Evolutionary conservation across 116 monocot genomes (phyloP).

Genomic region (Thalassia testudinum): DNA sequence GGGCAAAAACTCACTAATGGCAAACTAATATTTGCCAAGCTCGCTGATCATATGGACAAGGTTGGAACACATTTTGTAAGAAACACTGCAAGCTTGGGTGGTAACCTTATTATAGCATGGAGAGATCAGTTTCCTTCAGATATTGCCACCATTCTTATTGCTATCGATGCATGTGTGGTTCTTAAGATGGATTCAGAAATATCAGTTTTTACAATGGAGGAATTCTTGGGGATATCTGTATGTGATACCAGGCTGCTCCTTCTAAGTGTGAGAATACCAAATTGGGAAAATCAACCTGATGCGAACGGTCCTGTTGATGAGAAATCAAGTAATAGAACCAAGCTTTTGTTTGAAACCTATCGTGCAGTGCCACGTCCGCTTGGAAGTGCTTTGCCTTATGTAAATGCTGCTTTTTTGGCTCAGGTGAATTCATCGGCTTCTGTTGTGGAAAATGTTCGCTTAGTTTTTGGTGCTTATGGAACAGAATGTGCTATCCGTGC

Average conservation of each 20-base stretch:
- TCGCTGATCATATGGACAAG: slow-evolving; percentile 69
- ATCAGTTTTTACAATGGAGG: slow-evolving; percentile 27
- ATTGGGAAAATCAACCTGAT: slow-evolving; percentile 8
- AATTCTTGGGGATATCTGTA: slow-evolving; percentile 39
- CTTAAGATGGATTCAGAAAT: slow-evolving; percentile 24
- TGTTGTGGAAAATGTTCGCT: slow-evolving; percentile 20
- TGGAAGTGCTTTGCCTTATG: slow-evolving; percentile 74
- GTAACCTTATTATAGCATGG: slow-evolving; percentile 81
- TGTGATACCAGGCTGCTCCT: slow-evolving; percentile 31
- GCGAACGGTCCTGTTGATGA: background rate
- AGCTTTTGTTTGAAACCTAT: slow-evolving; percentile 57
- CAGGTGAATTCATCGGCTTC: slow-evolving; percentile 12
- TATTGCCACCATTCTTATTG: slow-evolving; percentile 72
- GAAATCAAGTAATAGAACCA: background rate
- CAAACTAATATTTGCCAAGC: slow-evolving; percentile 32
- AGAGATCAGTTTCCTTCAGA: slow-evolving; percentile 66
- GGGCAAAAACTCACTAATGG: background rate
- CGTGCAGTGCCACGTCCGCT: slow-evolving; percentile 60
- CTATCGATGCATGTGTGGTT: slow-evolving; percentile 28
- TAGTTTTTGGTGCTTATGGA: slow-evolving; percentile 77
- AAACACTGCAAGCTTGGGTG: slow-evolving; percentile 79
- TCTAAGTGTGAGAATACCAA: slow-evolving; percentile 51
- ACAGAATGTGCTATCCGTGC: slow-evolving; percentile 44
- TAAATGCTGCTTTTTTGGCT: slow-evolving; percentile 67
- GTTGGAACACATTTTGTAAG: slow-evolving; percentile 59